A percentile compares a stretch with the other conserved stretches of the same genome.
Conservation (phyloP, 2,329 filamentous ascomycete species). For the Tolypocladium guangdongense region DNA sequence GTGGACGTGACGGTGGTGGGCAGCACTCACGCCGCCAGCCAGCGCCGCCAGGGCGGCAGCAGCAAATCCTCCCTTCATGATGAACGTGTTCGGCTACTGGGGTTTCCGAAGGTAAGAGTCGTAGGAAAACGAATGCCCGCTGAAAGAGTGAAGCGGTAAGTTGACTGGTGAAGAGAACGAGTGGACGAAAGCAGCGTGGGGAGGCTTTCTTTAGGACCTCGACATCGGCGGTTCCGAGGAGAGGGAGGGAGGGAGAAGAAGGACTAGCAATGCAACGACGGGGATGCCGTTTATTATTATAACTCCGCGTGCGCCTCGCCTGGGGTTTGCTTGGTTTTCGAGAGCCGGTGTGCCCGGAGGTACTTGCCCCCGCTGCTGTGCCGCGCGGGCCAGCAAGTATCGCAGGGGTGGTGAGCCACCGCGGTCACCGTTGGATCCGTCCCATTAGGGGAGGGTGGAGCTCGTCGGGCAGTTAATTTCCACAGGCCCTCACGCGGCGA, state of each 20-base stretch:
- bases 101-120: neutral
- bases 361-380: neutral
- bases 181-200: slow-evolving; percentile 37
- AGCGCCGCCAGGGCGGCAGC: slow-evolving; percentile 53
- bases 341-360: neutral
- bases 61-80: slow-evolving; percentile 65
- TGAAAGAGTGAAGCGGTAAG: slow-evolving; percentile 78
- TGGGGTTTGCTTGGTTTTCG: neutral
- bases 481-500: slow-evolving; percentile 1
- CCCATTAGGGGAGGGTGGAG: slow-evolving; percentile 9
- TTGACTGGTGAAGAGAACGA: slow-evolving; percentile 32
- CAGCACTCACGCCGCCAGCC: slow-evolving; percentile 44
- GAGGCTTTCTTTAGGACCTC: slow-evolving; percentile 39
- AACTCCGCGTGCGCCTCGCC: neutral
- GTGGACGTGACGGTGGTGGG: slow-evolving; percentile 53
- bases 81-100: slow-evolving; percentile 19
- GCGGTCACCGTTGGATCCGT: slow-evolving; percentile 13
- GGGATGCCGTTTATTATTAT: slow-evolving; percentile 30
- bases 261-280: slow-evolving; percentile 21
- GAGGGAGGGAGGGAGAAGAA: slow-evolving; percentile 22
- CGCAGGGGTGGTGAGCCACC: slow-evolving; percentile 11
- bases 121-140: slow-evolving; percentile 60
- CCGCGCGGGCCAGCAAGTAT: slow-evolving; percentile 1
- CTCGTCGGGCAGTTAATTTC: slow-evolving; percentile 9
- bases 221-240: slow-evolving; percentile 35